phyloP scores from a whole-genome alignment of 352 stramenopile genomes.

The Globisporangium sylvaticum region DNA sequence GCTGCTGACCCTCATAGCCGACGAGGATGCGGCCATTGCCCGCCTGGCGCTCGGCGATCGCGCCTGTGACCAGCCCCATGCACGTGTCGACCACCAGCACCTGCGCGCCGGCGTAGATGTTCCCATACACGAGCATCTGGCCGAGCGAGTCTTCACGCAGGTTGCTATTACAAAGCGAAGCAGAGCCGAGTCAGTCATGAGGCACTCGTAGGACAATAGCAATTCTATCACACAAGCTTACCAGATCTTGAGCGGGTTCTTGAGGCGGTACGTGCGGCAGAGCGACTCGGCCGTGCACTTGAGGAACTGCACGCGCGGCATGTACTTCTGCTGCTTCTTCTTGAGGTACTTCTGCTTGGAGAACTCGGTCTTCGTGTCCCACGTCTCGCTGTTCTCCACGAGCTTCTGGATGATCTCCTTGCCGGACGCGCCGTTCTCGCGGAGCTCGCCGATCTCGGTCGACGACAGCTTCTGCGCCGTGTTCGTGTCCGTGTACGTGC shows the following conservation, averaged over 20 bases:
- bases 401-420: slow-evolving; percentile 91
- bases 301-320: slow-evolving; percentile 79
- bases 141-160: slow-evolving; percentile 92
- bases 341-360: slow-evolving; percentile 96
- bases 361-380: slow-evolving; percentile 93
- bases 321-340: slow-evolving; percentile 94
- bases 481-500: slow-evolving; percentile 84
- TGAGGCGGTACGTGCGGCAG: slow-evolving; percentile 85
- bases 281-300: slow-evolving; percentile 88
- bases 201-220: background rate
- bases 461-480: slow-evolving; percentile 76
- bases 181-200: background rate
- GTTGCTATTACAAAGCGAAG: slow-evolving; percentile 29
- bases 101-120: slow-evolving; percentile 86
- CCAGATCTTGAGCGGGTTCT: slow-evolving; percentile 89
- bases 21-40: slow-evolving; percentile 70
- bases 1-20: slow-evolving; percentile 71
- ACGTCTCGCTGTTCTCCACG: slow-evolving; percentile 94
- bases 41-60: slow-evolving; percentile 80
- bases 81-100: slow-evolving; percentile 92
- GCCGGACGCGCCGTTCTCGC: slow-evolving; percentile 64
- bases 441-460: slow-evolving; percentile 60
- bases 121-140: slow-evolving; percentile 91
- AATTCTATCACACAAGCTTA: slow-evolving; percentile 19
- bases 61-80: slow-evolving; percentile 89